phyloP scores from a whole-genome alignment of 495 filamentous ascomycete species.

The Niebla homalea region DNA sequence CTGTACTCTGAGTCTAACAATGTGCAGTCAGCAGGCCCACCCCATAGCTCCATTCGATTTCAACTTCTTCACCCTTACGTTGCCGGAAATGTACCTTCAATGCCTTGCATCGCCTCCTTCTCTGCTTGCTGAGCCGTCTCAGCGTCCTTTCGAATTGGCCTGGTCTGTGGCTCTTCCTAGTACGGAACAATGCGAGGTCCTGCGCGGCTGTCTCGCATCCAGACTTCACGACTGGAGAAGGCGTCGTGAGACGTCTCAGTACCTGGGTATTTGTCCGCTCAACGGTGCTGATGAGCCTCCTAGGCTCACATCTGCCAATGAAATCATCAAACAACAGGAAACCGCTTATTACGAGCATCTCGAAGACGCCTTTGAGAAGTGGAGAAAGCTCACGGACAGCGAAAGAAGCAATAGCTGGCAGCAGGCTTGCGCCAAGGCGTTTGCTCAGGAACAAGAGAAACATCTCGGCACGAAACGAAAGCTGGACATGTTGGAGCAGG shows the following conservation, averaged over 20 bases:
- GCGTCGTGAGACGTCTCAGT: conserved; percentile 9
- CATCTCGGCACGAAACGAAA: conserved; percentile 46
- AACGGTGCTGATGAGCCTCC: conserved; percentile 22
- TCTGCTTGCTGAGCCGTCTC: conserved; percentile 50
- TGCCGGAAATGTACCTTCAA: conserved; percentile 67
- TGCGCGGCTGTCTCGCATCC: conserved; percentile 50
- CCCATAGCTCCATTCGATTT: conserved; percentile 61
- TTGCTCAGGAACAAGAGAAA: conserved; percentile 52
- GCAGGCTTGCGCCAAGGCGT: conserved; percentile 62
- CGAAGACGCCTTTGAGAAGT: conserved; percentile 54
- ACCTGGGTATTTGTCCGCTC: conserved; percentile 5
- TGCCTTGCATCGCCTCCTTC: conserved; percentile 68
- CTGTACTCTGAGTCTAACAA: neutral
- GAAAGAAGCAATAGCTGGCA: conserved; percentile 56
- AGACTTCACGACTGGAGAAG: conserved; percentile 49
- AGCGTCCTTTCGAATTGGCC: conserved; percentile 53
- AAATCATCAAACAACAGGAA: conserved; percentile 47
- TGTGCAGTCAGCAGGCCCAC: conserved; percentile 22
- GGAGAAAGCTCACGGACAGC: conserved; percentile 44
- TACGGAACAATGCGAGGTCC: conserved; percentile 52
- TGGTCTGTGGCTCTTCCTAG: conserved; percentile 66
- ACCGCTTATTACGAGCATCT: conserved; percentile 41
- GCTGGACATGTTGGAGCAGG: conserved; percentile 51
- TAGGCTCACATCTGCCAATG: conserved; percentile 33
- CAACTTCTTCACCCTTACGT: conserved; percentile 65